Evolutionary conservation across 2,329 filamentous ascomycete genomes (phyloP).

Genomic region (Verruconis gallopava): DNA sequence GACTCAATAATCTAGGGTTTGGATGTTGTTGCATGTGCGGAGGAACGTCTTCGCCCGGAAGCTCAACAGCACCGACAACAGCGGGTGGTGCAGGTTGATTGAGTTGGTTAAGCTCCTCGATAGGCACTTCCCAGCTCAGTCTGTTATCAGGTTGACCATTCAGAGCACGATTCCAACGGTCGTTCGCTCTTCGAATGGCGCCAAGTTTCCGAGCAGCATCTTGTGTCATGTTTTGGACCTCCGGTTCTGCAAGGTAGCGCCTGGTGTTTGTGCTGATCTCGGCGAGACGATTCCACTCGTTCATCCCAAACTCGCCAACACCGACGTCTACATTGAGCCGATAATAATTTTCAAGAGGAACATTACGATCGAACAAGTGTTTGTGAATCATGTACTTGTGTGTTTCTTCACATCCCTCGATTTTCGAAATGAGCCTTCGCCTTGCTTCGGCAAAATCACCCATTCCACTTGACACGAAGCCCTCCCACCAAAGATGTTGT

Average conservation of each 20-base stretch:
- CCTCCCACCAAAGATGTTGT: slow-evolving; percentile 80
- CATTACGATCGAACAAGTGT: slow-evolving; percentile 60
- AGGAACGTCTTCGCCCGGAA: slow-evolving; percentile 42
- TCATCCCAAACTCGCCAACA: slow-evolving; percentile 96
- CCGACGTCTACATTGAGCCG: slow-evolving; percentile 94
- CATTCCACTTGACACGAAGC: slow-evolving; percentile 56
- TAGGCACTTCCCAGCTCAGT: slow-evolving; percentile 9
- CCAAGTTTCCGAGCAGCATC: slow-evolving; percentile 69
- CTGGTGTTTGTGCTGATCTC: slow-evolving; percentile 90
- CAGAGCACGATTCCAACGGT: slow-evolving; percentile 45
- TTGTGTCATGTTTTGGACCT: slow-evolving; percentile 65
- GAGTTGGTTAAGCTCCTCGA: slow-evolving; percentile 16
- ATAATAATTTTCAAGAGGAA: slow-evolving; percentile 85
- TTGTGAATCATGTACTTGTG: slow-evolving; percentile 78
- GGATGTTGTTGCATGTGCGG: slow-evolving; percentile 16
- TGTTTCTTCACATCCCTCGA: slow-evolving; percentile 86
- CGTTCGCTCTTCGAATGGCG: slow-evolving; percentile 66
- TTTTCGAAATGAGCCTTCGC: slow-evolving; percentile 72
- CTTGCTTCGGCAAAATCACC: slow-evolving; percentile 88
- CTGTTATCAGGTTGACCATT: slow-evolving; percentile 17
- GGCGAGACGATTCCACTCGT: slow-evolving; percentile 87
- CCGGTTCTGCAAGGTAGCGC: slow-evolving; percentile 61
- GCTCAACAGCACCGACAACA: slow-evolving; percentile 40
- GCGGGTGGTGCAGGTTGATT: slow-evolving; percentile 32
- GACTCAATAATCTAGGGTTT: slow-evolving; percentile 6